These are phyloP conservation scores for Rheum nobile DNA, from an alignment of 148 eudicot species.

Conservation along the genomic window DNA sequence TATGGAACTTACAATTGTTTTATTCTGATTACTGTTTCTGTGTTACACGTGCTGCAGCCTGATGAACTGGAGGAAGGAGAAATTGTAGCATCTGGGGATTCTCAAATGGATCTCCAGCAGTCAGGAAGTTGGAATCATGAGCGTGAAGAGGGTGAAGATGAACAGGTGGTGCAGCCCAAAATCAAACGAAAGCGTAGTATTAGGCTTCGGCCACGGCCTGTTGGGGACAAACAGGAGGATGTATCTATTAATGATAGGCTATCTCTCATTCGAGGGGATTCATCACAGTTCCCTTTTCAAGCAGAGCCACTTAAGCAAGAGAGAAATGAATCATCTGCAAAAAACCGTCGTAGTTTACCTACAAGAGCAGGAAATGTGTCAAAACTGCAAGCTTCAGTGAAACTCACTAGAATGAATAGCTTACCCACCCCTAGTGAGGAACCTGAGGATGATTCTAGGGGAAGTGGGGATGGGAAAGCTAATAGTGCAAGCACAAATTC, in stretches of 20 bases:
- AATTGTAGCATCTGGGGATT: slow-evolving; percentile 78
- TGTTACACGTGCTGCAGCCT: slow-evolving; percentile 29
- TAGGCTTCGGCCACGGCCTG: slow-evolving; percentile 56
- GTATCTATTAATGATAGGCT: slow-evolving; percentile 37
- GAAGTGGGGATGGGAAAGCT: slow-evolving; percentile 49
- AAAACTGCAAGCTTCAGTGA: slow-evolving; percentile 41
- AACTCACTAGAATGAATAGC: slow-evolving; percentile 40
- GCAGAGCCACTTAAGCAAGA: slow-evolving; percentile 43
- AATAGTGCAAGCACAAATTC: slow-evolving; percentile 26
- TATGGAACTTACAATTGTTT: slow-evolving; percentile 5
- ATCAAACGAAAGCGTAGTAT: slow-evolving; percentile 84
- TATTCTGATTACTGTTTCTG: slow-evolving; percentile 14
- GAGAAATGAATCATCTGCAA: slow-evolving; percentile 35
- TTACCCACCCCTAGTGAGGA: slow-evolving; percentile 36
- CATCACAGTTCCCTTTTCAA: slow-evolving; percentile 46
- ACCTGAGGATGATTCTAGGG: slow-evolving; percentile 39
- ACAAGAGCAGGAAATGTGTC: slow-evolving; percentile 44
- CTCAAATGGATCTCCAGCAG: slow-evolving; percentile 76
- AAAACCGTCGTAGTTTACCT: slow-evolving; percentile 39
- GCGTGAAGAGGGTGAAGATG: slow-evolving; percentile 93
- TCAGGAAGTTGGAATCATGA: slow-evolving; percentile 96
- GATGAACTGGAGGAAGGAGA: slow-evolving; percentile 95
- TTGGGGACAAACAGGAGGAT: slow-evolving; percentile 58
- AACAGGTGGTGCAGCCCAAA: slow-evolving; percentile 86
- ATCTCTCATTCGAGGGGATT: slow-evolving; percentile 47